These are phyloP conservation scores for Scleroderma bovista DNA, from an alignment of 768 basidiomycete genomes.

Conservation along the genomic window DNA sequence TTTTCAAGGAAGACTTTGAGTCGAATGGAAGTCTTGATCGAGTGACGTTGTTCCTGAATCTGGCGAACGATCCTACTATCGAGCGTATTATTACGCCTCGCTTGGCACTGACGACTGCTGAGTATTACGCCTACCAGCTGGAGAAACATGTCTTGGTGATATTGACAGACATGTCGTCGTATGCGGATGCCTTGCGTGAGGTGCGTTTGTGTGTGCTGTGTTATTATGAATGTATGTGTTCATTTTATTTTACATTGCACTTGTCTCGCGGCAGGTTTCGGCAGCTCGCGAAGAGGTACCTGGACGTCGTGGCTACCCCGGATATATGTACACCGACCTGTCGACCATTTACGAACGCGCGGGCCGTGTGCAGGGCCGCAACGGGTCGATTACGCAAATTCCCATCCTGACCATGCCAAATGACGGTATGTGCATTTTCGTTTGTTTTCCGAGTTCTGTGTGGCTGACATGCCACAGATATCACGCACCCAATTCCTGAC, in stretches of 20 bases:
- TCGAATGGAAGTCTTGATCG: constrained; percentile 97
- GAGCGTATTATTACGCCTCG: constrained; percentile 99
- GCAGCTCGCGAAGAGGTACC: constrained; percentile 99
- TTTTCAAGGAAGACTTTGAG: constrained; percentile 99
- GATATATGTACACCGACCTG: constrained; percentile 99
- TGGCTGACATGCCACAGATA: constrained; percentile 55
- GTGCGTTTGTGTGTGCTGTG: constrained; percentile 39
- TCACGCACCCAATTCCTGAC: constrained; percentile 99
- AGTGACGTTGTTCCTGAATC: constrained; percentile 95
- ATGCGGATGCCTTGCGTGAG: constrained; percentile 94
- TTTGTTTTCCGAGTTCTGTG: constrained; percentile 14
- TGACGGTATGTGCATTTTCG: constrained; percentile 69
- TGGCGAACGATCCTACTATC: constrained; percentile 99
- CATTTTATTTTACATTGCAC: too few relatives aligned
- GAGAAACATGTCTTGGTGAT: constrained; percentile 99
- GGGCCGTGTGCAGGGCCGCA: constrained; percentile 94
- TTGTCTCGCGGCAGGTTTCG: constrained; percentile 56
- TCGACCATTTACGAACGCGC: constrained; percentile 99
- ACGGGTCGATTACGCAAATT: constrained; percentile 99
- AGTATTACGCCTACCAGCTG: constrained; percentile 98
- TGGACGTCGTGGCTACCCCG: constrained; percentile 97
- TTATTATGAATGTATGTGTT: too few relatives aligned
- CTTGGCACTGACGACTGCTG: constrained; percentile 94
- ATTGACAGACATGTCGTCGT: constrained; percentile 98
- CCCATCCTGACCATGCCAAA: constrained; percentile 99